Conservation (phyloP, 2,329 filamentous ascomycete genomes). For the Stagonosporopsis chrysanthemi region DNA sequence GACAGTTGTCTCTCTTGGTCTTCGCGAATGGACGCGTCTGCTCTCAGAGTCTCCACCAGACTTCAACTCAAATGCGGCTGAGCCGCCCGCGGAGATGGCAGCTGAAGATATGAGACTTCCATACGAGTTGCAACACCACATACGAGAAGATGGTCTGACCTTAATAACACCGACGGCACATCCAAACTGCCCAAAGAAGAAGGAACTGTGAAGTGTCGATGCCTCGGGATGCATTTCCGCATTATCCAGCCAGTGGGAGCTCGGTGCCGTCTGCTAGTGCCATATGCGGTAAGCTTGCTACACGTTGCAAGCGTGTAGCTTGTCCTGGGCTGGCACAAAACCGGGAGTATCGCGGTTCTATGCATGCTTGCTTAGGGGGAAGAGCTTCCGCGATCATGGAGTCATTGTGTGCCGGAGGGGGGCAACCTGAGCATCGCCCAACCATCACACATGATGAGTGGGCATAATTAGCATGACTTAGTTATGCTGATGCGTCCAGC, state of each 20-base stretch:
- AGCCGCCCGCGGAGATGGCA: neutral
- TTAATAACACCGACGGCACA: neutral
- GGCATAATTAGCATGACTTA: neutral
- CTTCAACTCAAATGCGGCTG: neutral
- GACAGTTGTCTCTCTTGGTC: neutral
- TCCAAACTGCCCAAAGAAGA: slow-evolving; percentile 6
- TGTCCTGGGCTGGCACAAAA: neutral
- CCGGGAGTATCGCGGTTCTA: neutral
- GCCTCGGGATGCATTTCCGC: slow-evolving; percentile 8
- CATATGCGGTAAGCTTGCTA: slow-evolving; percentile 17
- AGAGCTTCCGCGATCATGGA: neutral
- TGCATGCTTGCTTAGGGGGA: neutral
- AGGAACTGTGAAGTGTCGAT: slow-evolving; percentile 9
- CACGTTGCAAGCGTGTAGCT: slow-evolving; percentile 1
- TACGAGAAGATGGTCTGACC: neutral
- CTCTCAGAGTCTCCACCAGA: neutral
- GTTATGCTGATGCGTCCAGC: neutral
- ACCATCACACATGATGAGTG: neutral
- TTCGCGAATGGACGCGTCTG: neutral
- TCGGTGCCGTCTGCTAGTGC: neutral
- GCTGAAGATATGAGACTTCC: neutral
- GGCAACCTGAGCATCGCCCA: neutral
- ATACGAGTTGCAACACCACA: neutral
- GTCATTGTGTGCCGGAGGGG: neutral
- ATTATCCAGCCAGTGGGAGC: slow-evolving; percentile 6